Base-by-base conservation (phyloP, 352 stramenopile genomes). In the Phytophthora fragariae region DNA sequence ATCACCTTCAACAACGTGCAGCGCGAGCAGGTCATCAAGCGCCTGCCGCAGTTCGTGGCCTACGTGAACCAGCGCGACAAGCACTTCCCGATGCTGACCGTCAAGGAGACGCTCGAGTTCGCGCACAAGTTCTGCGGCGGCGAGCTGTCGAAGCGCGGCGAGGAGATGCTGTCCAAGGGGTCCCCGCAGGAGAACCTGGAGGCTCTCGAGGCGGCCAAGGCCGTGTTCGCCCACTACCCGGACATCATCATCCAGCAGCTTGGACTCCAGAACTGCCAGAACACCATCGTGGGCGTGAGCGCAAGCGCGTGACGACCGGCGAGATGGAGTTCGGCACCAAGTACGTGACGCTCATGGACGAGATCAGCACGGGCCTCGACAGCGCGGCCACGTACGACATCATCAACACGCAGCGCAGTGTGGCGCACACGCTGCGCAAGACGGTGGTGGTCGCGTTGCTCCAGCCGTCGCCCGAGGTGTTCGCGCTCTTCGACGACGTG, bases 301-400 rank as follows among this genome's bases (percentile, higher is more conserved):
- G 82, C 27, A 90, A 90, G 69, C 83, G 86, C 17, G 83, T 92
- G 57, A 92, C 85, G 2, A 83, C 75, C 1, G 85, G 84, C 19
- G 83, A 93, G 76, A 98, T 99, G 83, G 75, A 95, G 56, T 86
- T 93, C 57, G 77, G 80, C 31, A 73, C 76, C 41, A 83, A 86
- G 69, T 85, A 82, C 59, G 78, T 98, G 31, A 68, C 85, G 17
- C 88, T 94, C 57, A 86, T 88, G 70, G 94, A 98, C 74, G 89
- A 97, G 79, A 97, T 98, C 70, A 96, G 84, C 65, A 98, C 93
- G 27, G 95, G 95, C 2, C 83, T 98, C 73, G 58, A 92, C 93
- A 71, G 70, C 92, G 54, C 76, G 88, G 24, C 93, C 70, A 80
- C 68, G 10, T 76, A 62, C 57, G 70, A 76, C 19, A 76, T 76